Conservation (phyloP, 2,329 filamentous ascomycete species). For the Chaetothyriales sp. region DNA sequence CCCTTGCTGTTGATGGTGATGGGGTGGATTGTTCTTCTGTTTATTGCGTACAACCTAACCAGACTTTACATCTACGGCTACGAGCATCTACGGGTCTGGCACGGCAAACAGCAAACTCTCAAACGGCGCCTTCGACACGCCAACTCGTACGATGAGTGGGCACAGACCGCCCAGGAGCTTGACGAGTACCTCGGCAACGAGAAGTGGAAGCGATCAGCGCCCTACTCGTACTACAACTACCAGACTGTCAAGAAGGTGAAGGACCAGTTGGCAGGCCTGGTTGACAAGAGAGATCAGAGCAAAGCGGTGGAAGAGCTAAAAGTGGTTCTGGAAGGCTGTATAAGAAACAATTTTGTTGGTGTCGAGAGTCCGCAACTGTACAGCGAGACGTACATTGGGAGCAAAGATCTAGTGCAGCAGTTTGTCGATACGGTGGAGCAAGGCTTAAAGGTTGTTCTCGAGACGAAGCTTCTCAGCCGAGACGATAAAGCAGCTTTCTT, state of each 20-base stretch:
- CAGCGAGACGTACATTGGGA: conserved; percentile 92
- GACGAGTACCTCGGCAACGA: conserved; percentile 66
- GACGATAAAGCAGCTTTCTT: conserved; percentile 70
- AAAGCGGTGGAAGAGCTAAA: conserved; percentile 57
- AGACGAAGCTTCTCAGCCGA: conserved; percentile 49
- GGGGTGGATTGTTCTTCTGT: conserved; percentile 63
- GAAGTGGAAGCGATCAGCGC: conserved; percentile 34
- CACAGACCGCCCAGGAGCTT: conserved; percentile 59
- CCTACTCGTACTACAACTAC: conserved; percentile 70
- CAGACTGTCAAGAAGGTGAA: conserved; percentile 65
- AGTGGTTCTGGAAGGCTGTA: conserved; percentile 67
- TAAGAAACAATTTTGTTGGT: conserved; percentile 95
- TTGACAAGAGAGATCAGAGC: conserved; percentile 21
- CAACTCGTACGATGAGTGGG: conserved; percentile 69
- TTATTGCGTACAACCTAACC: conserved; percentile 61
- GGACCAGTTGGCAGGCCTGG: conserved; percentile 48
- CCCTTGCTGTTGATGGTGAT: conserved; percentile 68
- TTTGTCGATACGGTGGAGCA: conserved; percentile 58
- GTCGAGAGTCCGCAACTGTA: conserved; percentile 91
- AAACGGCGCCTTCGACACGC: conserved; percentile 56
- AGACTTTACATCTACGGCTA: conserved; percentile 82
- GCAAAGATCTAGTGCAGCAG: conserved; percentile 83
- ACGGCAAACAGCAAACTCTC: conserved; percentile 58
- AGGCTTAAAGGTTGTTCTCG: conserved; percentile 51
- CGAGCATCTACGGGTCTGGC: conserved; percentile 82